Evolutionary conservation across 306 rosid genomes (phyloP).

Genomic region (Vigna unguiculata): DNA sequence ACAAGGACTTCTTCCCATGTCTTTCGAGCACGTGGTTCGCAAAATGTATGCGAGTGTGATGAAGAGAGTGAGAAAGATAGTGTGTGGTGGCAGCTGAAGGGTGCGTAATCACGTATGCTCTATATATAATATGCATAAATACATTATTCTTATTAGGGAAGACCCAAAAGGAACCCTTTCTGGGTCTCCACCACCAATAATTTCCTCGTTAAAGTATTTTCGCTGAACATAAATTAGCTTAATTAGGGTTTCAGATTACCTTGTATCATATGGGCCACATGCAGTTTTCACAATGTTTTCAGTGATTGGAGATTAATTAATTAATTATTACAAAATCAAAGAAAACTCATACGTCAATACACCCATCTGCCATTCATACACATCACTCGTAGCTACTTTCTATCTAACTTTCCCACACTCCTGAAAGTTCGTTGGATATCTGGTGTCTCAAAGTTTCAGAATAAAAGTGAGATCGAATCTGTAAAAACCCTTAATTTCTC

Average conservation of each 20-base stretch:
- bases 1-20: conserved; percentile 63
- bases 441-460: neutral
- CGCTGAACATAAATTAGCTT: neutral
- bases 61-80: neutral
- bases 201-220: neutral
- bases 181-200: conserved; percentile 4
- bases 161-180: neutral
- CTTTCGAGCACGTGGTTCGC: neutral
- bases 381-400: conserved; percentile 28
- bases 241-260: neutral
- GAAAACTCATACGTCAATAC: neutral
- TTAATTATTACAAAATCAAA: neutral
- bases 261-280: neutral
- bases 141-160: neutral
- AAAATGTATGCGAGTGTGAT: conserved; percentile 1
- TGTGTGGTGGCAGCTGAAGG: neutral
- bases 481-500: neutral
- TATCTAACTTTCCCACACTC: conserved; percentile 49
- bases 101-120: neutral
- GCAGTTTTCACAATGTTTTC: neutral
- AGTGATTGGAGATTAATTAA: neutral
- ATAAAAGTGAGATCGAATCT: neutral
- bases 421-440: conserved; percentile 51
- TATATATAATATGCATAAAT: conserved; percentile 3
- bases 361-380: conserved; percentile 36